Percentiles rank a stretch among this genome's conserved stretches.
phyloP scores from a whole-genome alignment of 306 rosid species.

The Heteromeles arbutifolia region DNA sequence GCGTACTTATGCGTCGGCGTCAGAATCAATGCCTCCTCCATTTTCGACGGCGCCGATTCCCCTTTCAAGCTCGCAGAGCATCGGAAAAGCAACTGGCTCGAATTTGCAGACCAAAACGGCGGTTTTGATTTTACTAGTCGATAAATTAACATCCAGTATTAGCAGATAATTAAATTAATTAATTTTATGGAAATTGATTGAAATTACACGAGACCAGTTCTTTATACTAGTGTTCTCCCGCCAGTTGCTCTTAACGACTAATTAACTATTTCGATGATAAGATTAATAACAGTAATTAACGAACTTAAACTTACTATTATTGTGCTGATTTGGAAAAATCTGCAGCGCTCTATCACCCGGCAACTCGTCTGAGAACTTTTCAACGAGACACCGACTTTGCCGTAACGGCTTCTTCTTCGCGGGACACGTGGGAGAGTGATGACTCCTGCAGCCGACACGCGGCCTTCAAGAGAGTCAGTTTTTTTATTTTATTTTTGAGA shows the following conservation, averaged over 20 bases:
- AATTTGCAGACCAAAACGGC: neutral
- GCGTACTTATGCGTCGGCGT: slow-evolving; percentile 36
- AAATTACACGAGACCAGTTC: neutral
- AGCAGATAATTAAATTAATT: neutral
- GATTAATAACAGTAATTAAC: neutral
- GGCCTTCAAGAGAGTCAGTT: neutral
- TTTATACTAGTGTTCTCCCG: neutral
- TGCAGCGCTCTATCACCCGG: neutral
- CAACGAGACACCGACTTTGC: slow-evolving; percentile 16
- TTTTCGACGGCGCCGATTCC: neutral
- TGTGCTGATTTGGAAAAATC: neutral
- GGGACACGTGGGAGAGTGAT: neutral
- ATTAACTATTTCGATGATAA: neutral
- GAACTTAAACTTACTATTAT: too few species aligned
- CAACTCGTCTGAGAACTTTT: neutral
- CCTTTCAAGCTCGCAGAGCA: neutral
- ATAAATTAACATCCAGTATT: neutral
- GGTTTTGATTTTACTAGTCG: neutral
- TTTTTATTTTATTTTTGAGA: too few species aligned
- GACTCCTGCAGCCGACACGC: neutral
- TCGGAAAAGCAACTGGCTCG: neutral
- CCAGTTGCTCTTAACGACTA: neutral
- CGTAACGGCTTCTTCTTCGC: slow-evolving; percentile 12
- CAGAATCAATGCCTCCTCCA: slow-evolving; percentile 33
- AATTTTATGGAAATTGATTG: neutral